Evolutionary conservation across 2,329 filamentous ascomycete genomes (phyloP).

Genomic region (Xylaria sp.): DNA sequence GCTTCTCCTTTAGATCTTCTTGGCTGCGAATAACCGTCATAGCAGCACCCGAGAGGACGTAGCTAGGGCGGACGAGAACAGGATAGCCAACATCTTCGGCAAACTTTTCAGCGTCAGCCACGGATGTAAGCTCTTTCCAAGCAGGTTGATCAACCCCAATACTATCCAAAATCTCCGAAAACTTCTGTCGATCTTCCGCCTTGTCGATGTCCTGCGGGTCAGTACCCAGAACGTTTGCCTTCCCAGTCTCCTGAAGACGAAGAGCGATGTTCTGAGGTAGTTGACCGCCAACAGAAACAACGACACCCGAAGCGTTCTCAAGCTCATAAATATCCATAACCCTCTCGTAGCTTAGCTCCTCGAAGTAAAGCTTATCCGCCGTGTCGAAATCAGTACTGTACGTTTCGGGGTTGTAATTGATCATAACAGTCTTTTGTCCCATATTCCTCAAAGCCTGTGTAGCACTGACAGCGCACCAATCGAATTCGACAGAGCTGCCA

Average conservation of each 20-base stretch:
- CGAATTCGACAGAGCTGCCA: constrained; percentile 96
- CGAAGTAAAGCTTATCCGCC: constrained; percentile 94
- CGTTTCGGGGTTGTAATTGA: constrained; percentile 77
- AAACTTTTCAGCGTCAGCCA: constrained; percentile 86
- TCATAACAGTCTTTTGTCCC: constrained; percentile 98
- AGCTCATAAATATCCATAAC: constrained; percentile 99
- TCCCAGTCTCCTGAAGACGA: constrained; percentile 88
- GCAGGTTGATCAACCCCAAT: constrained; percentile 97
- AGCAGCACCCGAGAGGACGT: constrained; percentile 95
- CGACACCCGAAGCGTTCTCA: constrained; percentile 83
- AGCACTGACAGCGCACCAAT: constrained; percentile 96
- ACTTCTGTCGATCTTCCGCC: constrained; percentile 97
- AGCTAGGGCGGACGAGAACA: constrained; percentile 92
- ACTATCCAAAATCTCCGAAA: constrained; percentile 95
- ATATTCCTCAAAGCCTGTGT: constrained; percentile 83
- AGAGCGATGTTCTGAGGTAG: constrained; percentile 97
- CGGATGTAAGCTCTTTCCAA: constrained; percentile 96
- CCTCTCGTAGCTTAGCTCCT: constrained; percentile 94
- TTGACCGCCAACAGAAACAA: constrained; percentile 95
- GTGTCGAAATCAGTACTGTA: constrained; percentile 85
- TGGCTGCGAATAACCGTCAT: constrained; percentile 96
- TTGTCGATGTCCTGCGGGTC: constrained; percentile 96
- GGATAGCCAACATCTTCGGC: constrained; percentile 89
- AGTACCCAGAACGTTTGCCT: constrained; percentile 90
- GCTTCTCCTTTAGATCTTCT: constrained; percentile 92